phyloP scores from a whole-genome alignment of 2,329 filamentous ascomycete species.

The Chaetomium globosum region DNA sequence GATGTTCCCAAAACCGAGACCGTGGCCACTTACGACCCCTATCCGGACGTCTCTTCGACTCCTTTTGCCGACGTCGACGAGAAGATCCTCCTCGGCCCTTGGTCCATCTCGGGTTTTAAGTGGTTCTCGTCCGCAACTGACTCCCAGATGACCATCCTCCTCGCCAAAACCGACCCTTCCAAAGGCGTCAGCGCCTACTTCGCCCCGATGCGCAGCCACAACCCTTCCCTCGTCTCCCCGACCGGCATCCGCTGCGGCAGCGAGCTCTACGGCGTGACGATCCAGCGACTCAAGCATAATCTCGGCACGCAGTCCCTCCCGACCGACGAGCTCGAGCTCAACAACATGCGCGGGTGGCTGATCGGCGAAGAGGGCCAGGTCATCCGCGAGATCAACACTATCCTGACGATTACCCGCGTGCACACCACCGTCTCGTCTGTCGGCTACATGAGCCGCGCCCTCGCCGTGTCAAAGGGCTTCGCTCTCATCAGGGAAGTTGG shows the following conservation, averaged over 20 bases:
- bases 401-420: conserved; percentile 68
- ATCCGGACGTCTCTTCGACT: conserved; percentile 27
- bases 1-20: conserved; percentile 72
- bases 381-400: conserved; percentile 66
- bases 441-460: conserved; percentile 57
- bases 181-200: conserved; percentile 64
- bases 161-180: conserved; percentile 58
- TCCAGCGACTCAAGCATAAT: conserved; percentile 72
- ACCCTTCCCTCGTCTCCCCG: conserved; percentile 35
- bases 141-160: conserved; percentile 63
- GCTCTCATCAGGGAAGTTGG: conserved; percentile 59
- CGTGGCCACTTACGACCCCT: conserved; percentile 47
- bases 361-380: conserved; percentile 68
- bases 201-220: conserved; percentile 60
- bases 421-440: conserved; percentile 58
- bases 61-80: conserved; percentile 39
- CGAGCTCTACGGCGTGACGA: conserved; percentile 67
- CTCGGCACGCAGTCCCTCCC: conserved; percentile 70
- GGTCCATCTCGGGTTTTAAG: conserved; percentile 68
- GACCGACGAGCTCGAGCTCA: conserved; percentile 70
- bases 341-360: conserved; percentile 65
- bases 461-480: conserved; percentile 61
- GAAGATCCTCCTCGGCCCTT: conserved; percentile 55
- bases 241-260: conserved; percentile 42
- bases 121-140: conserved; percentile 72